Conservation (phyloP, 2,329 filamentous ascomycete species). For the Xenosphaeropsis pyriputrescens region DNA sequence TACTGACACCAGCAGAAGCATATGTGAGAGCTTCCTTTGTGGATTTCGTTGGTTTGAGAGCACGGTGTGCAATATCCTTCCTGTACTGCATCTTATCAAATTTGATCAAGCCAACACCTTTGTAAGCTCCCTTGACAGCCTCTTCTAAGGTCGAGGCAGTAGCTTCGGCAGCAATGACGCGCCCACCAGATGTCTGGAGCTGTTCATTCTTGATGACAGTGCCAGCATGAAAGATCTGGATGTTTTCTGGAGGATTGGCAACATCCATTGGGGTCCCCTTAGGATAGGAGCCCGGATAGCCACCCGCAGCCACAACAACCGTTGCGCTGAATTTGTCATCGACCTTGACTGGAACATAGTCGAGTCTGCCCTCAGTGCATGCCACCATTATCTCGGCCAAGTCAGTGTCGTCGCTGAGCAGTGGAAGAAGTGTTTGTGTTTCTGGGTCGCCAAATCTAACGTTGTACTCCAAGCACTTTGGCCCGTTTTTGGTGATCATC, state of each 20-base stretch:
- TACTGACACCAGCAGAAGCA: constrained; percentile 83
- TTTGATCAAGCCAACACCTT: constrained; percentile 75
- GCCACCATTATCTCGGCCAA: constrained; percentile 81
- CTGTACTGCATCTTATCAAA: constrained; percentile 48
- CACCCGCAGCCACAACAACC: constrained; percentile 84
- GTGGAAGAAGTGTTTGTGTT: constrained; percentile 70
- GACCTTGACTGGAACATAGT: constrained; percentile 52
- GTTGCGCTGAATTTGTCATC: constrained; percentile 66
- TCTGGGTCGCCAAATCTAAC: constrained; percentile 88
- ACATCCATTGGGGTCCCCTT: constrained; percentile 56
- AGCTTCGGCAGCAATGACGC: constrained; percentile 87
- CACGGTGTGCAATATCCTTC: constrained; percentile 79
- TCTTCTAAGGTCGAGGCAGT: constrained; percentile 61
- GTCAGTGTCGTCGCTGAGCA: constrained; percentile 67
- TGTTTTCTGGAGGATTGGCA: constrained; percentile 28
- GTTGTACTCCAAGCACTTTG: constrained; percentile 84
- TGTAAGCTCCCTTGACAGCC: constrained; percentile 79
- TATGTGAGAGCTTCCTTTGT: constrained; percentile 58
- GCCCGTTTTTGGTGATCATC: constrained; percentile 74
- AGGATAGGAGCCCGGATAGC: constrained; percentile 75
- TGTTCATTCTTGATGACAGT: constrained; percentile 51
- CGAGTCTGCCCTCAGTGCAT: constrained; percentile 62
- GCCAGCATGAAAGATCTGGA: constrained; percentile 84
- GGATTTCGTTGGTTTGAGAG: constrained; percentile 32
- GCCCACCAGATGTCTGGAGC: constrained; percentile 68